Percentiles rank a stretch among this genome's conserved stretches.
Conservation (phyloP, 2,329 filamentous ascomycete species). For the Cercospora sojina region DNA sequence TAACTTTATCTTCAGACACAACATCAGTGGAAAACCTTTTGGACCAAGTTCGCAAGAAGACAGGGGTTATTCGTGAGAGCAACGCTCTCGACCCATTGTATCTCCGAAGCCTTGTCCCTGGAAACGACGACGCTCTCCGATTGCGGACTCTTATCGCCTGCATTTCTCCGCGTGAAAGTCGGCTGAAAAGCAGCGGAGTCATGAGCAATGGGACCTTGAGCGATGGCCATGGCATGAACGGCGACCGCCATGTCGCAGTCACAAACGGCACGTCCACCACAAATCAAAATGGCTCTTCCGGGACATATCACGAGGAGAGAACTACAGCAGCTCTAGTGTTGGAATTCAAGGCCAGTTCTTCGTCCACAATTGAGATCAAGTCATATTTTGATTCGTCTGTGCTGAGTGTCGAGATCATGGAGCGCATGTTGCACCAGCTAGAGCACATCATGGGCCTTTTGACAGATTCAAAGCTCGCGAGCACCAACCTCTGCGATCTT, state of each 20-base stretch:
- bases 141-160: not conserved
- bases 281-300: not conserved
- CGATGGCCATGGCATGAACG: not conserved
- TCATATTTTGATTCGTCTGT: not conserved
- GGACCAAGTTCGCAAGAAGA: not conserved
- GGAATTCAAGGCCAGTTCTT: not conserved
- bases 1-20: not conserved
- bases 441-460: not conserved
- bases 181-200: not conserved
- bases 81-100: not conserved
- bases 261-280: not conserved
- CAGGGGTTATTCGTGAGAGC: not conserved
- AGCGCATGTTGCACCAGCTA: slow-evolving; percentile 3
- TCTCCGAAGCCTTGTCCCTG: not conserved
- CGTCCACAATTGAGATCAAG: not conserved
- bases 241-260: not conserved
- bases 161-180: not conserved
- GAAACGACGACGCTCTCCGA: not conserved
- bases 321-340: not conserved
- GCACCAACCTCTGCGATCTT: not conserved
- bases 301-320: not conserved
- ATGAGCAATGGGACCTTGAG: not conserved
- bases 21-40: not conserved
- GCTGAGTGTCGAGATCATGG: not conserved
- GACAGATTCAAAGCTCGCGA: not conserved